A percentile compares a stretch with the other conserved stretches of the same genome.
Evolutionary conservation across 2,329 filamentous ascomycete genomes (phyloP).

Genomic region (Aspergillus luchuensis): DNA sequence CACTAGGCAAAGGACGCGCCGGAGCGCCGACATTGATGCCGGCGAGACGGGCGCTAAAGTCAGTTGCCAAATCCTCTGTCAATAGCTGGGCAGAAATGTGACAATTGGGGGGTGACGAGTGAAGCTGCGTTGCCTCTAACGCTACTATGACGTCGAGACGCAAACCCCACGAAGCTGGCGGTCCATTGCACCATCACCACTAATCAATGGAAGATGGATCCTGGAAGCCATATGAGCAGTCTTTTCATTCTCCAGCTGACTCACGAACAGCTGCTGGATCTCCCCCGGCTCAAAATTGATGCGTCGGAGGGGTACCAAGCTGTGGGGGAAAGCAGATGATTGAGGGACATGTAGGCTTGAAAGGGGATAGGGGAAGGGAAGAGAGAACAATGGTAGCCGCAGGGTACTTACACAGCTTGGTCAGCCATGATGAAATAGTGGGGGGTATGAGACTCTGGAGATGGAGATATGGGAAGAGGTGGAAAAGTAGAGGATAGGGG

Average conservation of each 20-base stretch:
- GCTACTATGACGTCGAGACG: not conserved
- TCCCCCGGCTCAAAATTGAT: not conserved
- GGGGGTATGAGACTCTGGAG: constrained; percentile 17
- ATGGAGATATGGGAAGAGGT: constrained; percentile 11
- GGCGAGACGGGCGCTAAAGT: constrained; percentile 71
- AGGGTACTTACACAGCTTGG: constrained; percentile 48
- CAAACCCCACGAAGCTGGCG: not conserved
- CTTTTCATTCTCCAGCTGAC: not conserved
- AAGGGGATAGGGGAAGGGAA: constrained; percentile 13
- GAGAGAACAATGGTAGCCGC: constrained; percentile 3
- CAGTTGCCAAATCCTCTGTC: constrained; percentile 43
- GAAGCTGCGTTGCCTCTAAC: constrained; percentile 8
- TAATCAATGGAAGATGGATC: not conserved
- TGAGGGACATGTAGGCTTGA: constrained; percentile 10
- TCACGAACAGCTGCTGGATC: not conserved
- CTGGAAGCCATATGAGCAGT: not conserved
- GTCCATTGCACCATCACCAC: not conserved
- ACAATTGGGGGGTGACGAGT: constrained; percentile 6
- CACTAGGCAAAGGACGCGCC: constrained; percentile 59
- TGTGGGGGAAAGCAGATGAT: constrained; percentile 3
- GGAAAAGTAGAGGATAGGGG: constrained; percentile 11
- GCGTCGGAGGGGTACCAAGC: not conserved
- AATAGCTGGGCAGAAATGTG: constrained; percentile 26
- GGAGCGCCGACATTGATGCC: constrained; percentile 70
- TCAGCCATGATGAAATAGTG: constrained; percentile 43